Conservation (phyloP, 352 stramenopile species). For the Saprolegnia diclina region DNA sequence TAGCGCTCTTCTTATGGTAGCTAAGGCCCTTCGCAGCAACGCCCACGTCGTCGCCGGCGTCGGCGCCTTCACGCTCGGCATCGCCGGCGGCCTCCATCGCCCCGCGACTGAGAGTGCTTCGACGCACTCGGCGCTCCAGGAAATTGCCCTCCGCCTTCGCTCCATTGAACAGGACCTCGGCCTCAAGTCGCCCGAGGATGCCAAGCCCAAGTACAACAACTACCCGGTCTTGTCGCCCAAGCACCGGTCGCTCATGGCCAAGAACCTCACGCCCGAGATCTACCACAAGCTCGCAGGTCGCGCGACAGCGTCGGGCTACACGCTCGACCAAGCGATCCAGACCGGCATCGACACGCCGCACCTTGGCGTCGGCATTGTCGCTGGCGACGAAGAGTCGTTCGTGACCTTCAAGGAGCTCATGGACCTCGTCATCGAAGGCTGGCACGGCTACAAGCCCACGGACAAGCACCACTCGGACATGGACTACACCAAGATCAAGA, state of each 20-base stretch:
- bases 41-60: conserved; percentile 46
- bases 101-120: conserved; percentile 45
- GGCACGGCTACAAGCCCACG: conserved; percentile 61
- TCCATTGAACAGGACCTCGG: conserved; percentile 62
- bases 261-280: conserved; percentile 70
- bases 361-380: conserved; percentile 61
- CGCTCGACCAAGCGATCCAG: conserved; percentile 77
- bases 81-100: conserved; percentile 41
- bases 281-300: conserved; percentile 61
- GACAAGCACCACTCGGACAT: conserved; percentile 62
- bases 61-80: conserved; percentile 48
- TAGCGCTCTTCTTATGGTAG: neutral
- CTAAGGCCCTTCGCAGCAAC: conserved; percentile 35
- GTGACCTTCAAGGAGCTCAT: conserved; percentile 68
- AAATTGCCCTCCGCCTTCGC: conserved; percentile 56
- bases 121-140: conserved; percentile 52
- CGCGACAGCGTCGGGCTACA: conserved; percentile 60
- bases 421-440: conserved; percentile 74
- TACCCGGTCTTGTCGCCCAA: conserved; percentile 74
- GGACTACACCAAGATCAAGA: conserved; percentile 50
- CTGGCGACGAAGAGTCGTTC: conserved; percentile 82
- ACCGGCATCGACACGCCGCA: conserved; percentile 66
- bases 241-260: conserved; percentile 69
- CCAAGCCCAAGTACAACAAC: conserved; percentile 28
- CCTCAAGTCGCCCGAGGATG: conserved; percentile 31